Evolutionary conservation across 2,329 filamentous ascomycete genomes (phyloP).

Genomic region (Sclerotinia borealis): DNA sequence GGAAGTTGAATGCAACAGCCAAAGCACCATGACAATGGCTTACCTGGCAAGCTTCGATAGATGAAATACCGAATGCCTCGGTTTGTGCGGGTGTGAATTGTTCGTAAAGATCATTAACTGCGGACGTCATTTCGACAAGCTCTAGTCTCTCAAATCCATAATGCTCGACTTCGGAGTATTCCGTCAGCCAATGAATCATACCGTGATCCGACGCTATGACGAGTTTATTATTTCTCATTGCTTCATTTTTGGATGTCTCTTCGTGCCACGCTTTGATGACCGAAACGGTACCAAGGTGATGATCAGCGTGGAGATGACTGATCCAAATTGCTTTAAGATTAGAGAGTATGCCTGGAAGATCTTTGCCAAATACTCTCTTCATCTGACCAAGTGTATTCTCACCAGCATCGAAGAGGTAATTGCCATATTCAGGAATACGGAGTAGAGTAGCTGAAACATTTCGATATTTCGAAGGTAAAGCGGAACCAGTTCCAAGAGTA

Average conservation of each 20-base stretch:
- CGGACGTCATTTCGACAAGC: constrained; percentile 20
- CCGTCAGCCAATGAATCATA: constrained; percentile 71
- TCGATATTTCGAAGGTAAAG: constrained; percentile 83
- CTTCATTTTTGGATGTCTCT: constrained; percentile 39
- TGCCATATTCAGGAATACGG: constrained; percentile 77
- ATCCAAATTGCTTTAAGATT: constrained; percentile 84
- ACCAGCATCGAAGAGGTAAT: constrained; percentile 83
- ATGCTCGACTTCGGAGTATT: constrained; percentile 74
- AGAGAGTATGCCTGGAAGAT: constrained; percentile 64
- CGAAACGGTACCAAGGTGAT: constrained; percentile 79
- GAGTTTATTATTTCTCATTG: constrained; percentile 40
- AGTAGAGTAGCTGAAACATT: constrained; percentile 90
- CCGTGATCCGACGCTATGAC: constrained; percentile 62
- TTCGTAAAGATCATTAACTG: constrained; percentile 23
- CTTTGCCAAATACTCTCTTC: constrained; percentile 62
- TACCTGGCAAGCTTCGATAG: constrained; percentile 63
- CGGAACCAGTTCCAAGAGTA: constrained; percentile 85
- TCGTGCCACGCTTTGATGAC: constrained; percentile 77
- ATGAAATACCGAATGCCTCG: constrained; percentile 53
- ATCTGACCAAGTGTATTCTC: constrained; percentile 90
- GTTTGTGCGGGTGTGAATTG: constrained; percentile 38
- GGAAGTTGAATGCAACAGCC: constrained; percentile 72
- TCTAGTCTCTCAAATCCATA: constrained; percentile 55
- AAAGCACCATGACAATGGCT: constrained; percentile 74
- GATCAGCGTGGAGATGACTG: constrained; percentile 92